A percentile compares a stretch with the other conserved stretches of the same genome.
Evolutionary conservation across 1,284 basidiomycete genomes (phyloP).

Genomic region (Mycena sp.): DNA sequence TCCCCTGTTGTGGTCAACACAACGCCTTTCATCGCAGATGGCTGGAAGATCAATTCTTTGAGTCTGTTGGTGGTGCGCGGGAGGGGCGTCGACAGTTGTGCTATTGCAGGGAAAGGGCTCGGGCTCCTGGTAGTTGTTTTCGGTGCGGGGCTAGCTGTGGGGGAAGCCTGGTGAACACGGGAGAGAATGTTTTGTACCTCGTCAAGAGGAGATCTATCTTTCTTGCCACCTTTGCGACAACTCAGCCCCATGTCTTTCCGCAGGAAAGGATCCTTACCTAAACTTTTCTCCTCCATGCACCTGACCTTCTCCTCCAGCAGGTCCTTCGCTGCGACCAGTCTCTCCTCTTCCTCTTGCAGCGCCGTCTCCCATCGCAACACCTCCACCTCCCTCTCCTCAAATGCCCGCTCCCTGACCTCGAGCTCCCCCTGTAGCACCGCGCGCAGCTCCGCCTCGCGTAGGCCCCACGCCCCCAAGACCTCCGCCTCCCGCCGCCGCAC

Average conservation of each 20-base stretch:
- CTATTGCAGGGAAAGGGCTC: conserved; percentile 29
- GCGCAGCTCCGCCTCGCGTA: conserved; percentile 57
- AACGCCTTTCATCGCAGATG: conserved; percentile 85
- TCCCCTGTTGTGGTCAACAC: conserved; percentile 80
- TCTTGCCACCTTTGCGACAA: conserved; percentile 31
- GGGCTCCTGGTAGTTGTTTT: conserved; percentile 11
- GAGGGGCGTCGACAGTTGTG: conserved; percentile 48
- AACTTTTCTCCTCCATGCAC: conserved; percentile 47
- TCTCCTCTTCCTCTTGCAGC: conserved; percentile 52
- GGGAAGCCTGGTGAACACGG: conserved; percentile 52
- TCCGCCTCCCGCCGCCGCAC: conserved; percentile 75
- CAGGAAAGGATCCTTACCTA: conserved; percentile 20
- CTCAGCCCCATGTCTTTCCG: conserved; percentile 45
- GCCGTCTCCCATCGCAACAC: conserved; percentile 37
- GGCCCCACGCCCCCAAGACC: conserved; percentile 70
- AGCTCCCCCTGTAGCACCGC: conserved; percentile 51
- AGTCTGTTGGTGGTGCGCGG: conserved; percentile 38
- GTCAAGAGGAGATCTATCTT: conserved; percentile 58
- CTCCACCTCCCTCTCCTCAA: conserved; percentile 60
- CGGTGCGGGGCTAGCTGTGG: conserved; percentile 10
- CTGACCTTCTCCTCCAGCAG: conserved; percentile 60
- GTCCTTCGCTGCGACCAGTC: conserved; percentile 53
- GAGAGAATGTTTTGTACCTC: conserved; percentile 77
- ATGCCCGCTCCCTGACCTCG: conserved; percentile 63
- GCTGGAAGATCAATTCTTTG: conserved; percentile 39